These are phyloP conservation scores for Entomortierella beljakovae DNA, from an alignment of 192 early-diverging fungal species.

Conservation along the genomic window DNA sequence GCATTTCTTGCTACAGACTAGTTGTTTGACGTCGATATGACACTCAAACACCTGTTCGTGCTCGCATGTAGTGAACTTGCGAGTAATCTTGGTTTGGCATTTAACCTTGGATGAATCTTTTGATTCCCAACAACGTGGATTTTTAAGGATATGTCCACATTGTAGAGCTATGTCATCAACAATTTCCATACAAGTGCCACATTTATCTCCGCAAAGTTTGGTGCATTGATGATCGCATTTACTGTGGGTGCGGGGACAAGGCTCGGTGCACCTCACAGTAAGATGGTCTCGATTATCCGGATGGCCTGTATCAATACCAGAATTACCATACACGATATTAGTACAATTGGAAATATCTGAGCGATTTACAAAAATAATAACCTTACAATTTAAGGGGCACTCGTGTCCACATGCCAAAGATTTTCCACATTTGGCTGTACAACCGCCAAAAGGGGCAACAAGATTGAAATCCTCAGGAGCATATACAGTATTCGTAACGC, in stretches of 20 bases:
- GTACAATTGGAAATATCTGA: neutral
- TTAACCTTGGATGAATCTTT: slow-evolving; percentile 19
- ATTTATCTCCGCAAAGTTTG: slow-evolving; percentile 59
- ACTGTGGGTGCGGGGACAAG: slow-evolving; percentile 53
- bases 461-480: slow-evolving; percentile 38
- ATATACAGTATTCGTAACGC: slow-evolving; percentile 32
- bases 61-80: slow-evolving; percentile 52
- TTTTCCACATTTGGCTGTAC: slow-evolving; percentile 53
- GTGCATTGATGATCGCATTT: slow-evolving; percentile 60
- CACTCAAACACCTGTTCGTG: slow-evolving; percentile 55
- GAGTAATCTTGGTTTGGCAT: slow-evolving; percentile 29
- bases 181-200: slow-evolving; percentile 53
- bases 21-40: neutral
- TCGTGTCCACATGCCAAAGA: slow-evolving; percentile 64
- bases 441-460: slow-evolving; percentile 66
- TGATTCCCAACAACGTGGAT: slow-evolving; percentile 32
- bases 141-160: slow-evolving; percentile 37
- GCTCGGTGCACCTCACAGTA: slow-evolving; percentile 55
- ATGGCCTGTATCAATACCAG: slow-evolving; percentile 43
- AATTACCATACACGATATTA: neutral
- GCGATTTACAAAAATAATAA: neutral
- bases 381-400: slow-evolving; percentile 53
- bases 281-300: slow-evolving; percentile 61
- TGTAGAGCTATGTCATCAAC: slow-evolving; percentile 22
- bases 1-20: slow-evolving; percentile 48